Evolutionary conservation across 73 alveolate genomes (phyloP), one percentile per base, ranked within the genome.

Genomic region (Stentor coeruleus): DNA sequence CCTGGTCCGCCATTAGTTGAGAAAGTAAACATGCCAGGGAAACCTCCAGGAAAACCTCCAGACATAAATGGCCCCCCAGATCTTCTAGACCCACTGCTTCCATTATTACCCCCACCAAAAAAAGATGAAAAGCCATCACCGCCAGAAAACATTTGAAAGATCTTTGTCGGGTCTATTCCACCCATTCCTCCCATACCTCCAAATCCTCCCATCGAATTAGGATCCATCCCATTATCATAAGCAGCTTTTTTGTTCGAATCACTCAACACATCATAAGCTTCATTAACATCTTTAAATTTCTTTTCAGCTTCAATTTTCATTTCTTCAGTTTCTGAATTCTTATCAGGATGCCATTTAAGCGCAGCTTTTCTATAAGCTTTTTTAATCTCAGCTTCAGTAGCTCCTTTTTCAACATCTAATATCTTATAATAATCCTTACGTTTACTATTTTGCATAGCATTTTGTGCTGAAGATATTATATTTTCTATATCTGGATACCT

Each of bases 291-390:
- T 86, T 94, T 87, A 86, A 94, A 96, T 59, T 81, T 77, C 49
- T 84, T 89, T 49, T 95, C 95, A 3, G 99, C 94, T 86, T 95
- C 98, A 77, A 31, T 31, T 76, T 84, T 91, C 74, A 91, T 93
- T 74, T 88, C 88, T 28, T 85, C 72, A 41, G 85, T 91, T 39
- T 89, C 95, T 55, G 90, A 83, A 60, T 96, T 96, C 77, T 96
- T 96, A 81, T 96, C 99, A 33, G 99, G 99, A 92, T 96, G 99
- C 93, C 93, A 95, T 74, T 91, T 95, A 33, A 96, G 82, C 49
- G 99, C 98, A 39, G 91, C 49, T 84, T 93, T 94, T 58, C 93
- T 88, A 85, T 96, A 96, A 49, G 94, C 98, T 77, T 91, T 92
- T 74, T 87, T 91, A 33, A 96, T 94, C 60, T 96, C 95, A 3